Evolutionary conservation across 2,329 filamentous ascomycete genomes (phyloP).

Genomic region (Aspergillus unguis): DNA sequence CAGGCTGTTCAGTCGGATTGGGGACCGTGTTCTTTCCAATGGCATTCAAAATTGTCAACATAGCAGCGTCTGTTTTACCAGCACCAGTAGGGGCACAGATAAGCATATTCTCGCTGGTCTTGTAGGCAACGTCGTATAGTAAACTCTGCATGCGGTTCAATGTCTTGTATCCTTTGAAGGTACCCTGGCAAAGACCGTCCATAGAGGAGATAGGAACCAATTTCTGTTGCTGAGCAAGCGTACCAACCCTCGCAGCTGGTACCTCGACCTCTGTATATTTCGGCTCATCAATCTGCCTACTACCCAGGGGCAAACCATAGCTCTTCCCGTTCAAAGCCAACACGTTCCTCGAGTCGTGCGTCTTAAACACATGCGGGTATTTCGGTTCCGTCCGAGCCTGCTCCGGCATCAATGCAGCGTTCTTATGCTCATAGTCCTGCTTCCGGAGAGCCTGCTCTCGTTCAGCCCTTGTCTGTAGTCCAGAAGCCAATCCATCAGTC

Average conservation of each 20-base stretch:
- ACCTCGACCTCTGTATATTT: slow-evolving; percentile 89
- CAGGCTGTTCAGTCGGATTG: slow-evolving; percentile 70
- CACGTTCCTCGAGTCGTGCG: slow-evolving; percentile 79
- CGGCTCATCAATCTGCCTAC: slow-evolving; percentile 64
- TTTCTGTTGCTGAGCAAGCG: slow-evolving; percentile 67
- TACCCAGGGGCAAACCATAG: slow-evolving; percentile 77
- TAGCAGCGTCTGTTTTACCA: slow-evolving; percentile 97
- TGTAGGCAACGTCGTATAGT: slow-evolving; percentile 92
- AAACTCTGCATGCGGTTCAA: slow-evolving; percentile 98
- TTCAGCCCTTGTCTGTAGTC: slow-evolving; percentile 71
- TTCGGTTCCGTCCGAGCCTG: slow-evolving; percentile 66
- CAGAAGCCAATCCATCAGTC: slow-evolving; percentile 46
- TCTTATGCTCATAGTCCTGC: slow-evolving; percentile 81
- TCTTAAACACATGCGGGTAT: slow-evolving; percentile 92
- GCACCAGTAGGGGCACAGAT: slow-evolving; percentile 97
- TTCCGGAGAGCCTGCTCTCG: slow-evolving; percentile 73
- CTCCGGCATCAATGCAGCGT: slow-evolving; percentile 65
- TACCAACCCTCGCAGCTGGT: slow-evolving; percentile 76
- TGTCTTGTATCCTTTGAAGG: slow-evolving; percentile 88
- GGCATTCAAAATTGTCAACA: slow-evolving; percentile 91
- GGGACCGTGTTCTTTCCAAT: slow-evolving; percentile 81
- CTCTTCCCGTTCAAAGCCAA: slow-evolving; percentile 75
- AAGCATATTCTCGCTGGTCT: slow-evolving; percentile 96
- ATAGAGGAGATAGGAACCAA: slow-evolving; percentile 76
- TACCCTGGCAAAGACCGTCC: slow-evolving; percentile 84